Evolutionary conservation across 495 filamentous ascomycete genomes (phyloP).

Genomic region (Podospora pseudoanserina): DNA sequence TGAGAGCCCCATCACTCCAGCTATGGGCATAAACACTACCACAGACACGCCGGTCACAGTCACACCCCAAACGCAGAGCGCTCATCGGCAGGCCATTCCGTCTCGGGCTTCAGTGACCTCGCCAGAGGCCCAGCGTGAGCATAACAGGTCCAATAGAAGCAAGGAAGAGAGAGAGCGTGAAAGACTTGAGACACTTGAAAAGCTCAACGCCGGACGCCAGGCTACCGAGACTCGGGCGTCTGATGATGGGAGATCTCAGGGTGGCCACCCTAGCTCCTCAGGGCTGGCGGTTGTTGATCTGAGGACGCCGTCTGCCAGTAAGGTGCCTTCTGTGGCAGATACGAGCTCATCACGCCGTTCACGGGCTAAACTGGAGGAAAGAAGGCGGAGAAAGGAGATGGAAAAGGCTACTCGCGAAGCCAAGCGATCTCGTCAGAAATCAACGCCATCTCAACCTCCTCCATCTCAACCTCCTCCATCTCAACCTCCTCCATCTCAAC

Average conservation of each 20-base stretch:
- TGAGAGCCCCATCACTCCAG: not conserved
- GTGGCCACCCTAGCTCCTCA: not conserved
- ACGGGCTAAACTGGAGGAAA: not conserved
- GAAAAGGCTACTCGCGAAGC: not conserved
- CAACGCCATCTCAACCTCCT: not conserved
- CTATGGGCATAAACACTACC: not conserved
- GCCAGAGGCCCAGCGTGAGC: not conserved
- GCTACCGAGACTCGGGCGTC: not conserved
- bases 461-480: not conserved
- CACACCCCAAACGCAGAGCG: not conserved
- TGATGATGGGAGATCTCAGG: not conserved
- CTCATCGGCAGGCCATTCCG: not conserved
- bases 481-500: too few species aligned
- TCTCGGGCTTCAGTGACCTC: not conserved
- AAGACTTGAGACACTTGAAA: not conserved
- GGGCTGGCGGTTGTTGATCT: not conserved
- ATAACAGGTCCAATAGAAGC: not conserved
- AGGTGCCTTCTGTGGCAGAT: not conserved
- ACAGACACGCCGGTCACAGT: not conserved
- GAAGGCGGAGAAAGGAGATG: not conserved
- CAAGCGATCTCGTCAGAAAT: too few species aligned
- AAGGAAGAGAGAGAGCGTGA: not conserved
- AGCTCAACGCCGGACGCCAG: not conserved
- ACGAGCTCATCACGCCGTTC: not conserved
- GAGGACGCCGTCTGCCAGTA: not conserved